Conservation (phyloP, 352 stramenopile species). For the Pythium periplocum region DNA sequence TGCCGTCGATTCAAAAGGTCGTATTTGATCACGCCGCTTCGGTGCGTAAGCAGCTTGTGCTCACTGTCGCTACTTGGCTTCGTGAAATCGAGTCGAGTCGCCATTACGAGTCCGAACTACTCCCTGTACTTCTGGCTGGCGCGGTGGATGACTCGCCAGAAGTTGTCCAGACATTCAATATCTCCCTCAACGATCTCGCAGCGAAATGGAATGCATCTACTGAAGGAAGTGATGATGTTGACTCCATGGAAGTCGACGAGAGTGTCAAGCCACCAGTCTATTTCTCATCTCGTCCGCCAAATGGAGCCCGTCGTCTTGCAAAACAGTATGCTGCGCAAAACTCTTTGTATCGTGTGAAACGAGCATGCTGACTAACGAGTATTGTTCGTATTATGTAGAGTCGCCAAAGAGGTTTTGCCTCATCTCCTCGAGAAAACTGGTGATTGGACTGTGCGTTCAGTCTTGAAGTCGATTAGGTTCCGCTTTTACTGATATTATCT, state of each 20-base stretch:
- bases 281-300: slow-evolving; percentile 41
- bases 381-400: slow-evolving; percentile 13
- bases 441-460: slow-evolving; percentile 57
- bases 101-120: slow-evolving; percentile 57
- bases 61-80: slow-evolving; percentile 59
- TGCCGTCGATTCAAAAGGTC: slow-evolving; percentile 59
- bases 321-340: slow-evolving; percentile 14
- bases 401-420: slow-evolving; percentile 44
- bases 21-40: slow-evolving; percentile 65
- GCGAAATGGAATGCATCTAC: slow-evolving; percentile 31
- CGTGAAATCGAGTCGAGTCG: slow-evolving; percentile 39
- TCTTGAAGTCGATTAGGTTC: no score
- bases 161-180: slow-evolving; percentile 33
- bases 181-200: slow-evolving; percentile 38
- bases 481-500: no score
- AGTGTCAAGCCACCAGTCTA: slow-evolving; percentile 27
- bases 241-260: slow-evolving; percentile 33
- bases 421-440: slow-evolving; percentile 58
- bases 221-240: slow-evolving; percentile 19
- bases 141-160: slow-evolving; percentile 69
- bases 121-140: slow-evolving; percentile 65
- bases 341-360: no score
- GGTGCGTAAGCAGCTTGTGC: slow-evolving; percentile 66
- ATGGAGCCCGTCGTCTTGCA: slow-evolving; percentile 43
- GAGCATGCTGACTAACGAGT: no score